phyloP scores from a whole-genome alignment of 73 alveolate species.

The Tetrahymena elliotti region DNA sequence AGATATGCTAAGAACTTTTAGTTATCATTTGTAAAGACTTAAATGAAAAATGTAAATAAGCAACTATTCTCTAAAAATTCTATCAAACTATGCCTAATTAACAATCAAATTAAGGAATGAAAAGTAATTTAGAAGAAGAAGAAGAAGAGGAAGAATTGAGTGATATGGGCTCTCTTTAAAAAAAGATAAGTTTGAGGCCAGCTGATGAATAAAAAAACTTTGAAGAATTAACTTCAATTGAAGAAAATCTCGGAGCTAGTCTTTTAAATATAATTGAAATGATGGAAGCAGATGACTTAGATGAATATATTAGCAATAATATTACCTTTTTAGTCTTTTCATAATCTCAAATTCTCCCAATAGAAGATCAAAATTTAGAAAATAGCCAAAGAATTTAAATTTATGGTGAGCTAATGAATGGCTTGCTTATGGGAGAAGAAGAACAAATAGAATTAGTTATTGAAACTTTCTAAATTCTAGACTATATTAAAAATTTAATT shows the following conservation, averaged over 20 bases:
- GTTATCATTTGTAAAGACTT: background rate
- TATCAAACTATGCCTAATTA: background rate
- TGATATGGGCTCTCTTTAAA: background rate
- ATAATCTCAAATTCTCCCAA: background rate
- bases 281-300: background rate
- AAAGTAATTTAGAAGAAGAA: background rate
- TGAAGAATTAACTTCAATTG: background rate
- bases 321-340: background rate
- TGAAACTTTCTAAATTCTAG: background rate
- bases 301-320: background rate
- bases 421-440: background rate
- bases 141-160: background rate
- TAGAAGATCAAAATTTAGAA: background rate
- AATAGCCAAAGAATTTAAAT: background rate
- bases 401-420: background rate
- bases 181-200: background rate
- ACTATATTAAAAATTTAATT: background rate
- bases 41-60: background rate
- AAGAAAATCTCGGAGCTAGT: background rate
- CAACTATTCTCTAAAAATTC: background rate
- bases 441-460: background rate
- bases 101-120: background rate
- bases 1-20: background rate
- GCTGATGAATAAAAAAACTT: background rate
- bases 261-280: background rate